Conservation (phyloP, 257 asterid genomes). For the Solanum peruvianum region DNA sequence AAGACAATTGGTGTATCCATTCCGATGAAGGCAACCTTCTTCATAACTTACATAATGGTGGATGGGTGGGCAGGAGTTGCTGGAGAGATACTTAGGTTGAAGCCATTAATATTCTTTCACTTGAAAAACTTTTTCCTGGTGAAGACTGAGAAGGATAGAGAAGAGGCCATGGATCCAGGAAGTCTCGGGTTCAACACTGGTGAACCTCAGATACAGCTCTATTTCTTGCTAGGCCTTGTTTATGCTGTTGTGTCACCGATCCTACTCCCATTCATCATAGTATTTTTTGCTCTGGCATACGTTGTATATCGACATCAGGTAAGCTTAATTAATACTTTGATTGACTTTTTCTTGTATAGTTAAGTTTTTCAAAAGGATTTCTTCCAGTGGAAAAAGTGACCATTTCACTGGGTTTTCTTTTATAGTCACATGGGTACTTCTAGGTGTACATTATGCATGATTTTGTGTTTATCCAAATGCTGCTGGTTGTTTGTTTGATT, state of each 20-base stretch:
- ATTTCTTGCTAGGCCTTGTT: constrained; percentile 87
- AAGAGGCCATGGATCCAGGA: constrained; percentile 89
- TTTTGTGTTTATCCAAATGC: neutral
- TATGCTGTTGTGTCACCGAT: constrained; percentile 87
- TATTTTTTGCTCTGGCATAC: constrained; percentile 69
- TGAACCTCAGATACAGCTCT: constrained; percentile 88
- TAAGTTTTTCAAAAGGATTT: neutral
- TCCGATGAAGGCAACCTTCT: constrained; percentile 94
- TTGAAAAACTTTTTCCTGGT: constrained; percentile 73
- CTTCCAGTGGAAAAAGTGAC: neutral
- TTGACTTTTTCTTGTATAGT: neutral
- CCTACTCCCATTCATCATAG: constrained; percentile 78
- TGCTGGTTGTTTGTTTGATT: neutral
- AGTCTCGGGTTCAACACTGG: constrained; percentile 87
- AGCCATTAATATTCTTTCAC: constrained; percentile 68
- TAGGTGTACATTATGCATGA: neutral
- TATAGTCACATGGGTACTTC: neutral
- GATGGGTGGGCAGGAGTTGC: constrained; percentile 99
- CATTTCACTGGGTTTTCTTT: neutral
- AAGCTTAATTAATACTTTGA: neutral
- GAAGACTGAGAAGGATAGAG: constrained; percentile 84
- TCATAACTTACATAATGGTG: constrained; percentile 79
- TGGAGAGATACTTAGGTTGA: constrained; percentile 75
- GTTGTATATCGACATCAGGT: constrained; percentile 92
- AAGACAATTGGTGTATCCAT: constrained; percentile 70